These are phyloP conservation scores for Spergularia marina DNA, from an alignment of 148 eudicot genomes.

Conservation along the genomic window DNA sequence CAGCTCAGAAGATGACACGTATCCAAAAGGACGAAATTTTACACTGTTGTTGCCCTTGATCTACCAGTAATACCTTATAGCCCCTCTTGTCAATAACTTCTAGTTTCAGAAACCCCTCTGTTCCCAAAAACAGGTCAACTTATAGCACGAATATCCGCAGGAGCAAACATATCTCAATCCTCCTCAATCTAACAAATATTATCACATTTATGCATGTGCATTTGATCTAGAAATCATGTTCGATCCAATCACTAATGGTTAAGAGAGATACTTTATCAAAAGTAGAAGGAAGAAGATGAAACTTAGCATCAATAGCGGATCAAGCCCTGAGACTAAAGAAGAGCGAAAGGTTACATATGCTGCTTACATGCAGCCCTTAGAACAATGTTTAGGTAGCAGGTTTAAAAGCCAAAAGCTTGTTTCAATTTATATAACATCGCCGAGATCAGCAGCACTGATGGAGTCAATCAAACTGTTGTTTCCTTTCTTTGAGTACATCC, in stretches of 20 bases:
- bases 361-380: neutral
- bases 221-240: neutral
- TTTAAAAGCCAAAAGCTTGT: conserved; percentile 1
- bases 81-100: neutral
- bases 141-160: neutral
- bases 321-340: neutral
- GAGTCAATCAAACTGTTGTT: neutral
- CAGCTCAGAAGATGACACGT: neutral
- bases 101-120: neutral
- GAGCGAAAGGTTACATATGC: neutral
- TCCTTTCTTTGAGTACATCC: neutral
- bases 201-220: neutral
- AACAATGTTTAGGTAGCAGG: neutral
- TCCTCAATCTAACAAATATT: neutral
- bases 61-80: neutral
- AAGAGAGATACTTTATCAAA: neutral
- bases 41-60: neutral
- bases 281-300: too few relatives aligned
- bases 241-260: neutral
- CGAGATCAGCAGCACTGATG: neutral
- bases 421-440: neutral
- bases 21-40: neutral
- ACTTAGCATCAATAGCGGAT: too few relatives aligned
- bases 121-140: neutral
- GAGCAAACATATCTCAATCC: neutral